Percentiles rank a stretch among this genome's conserved stretches.
Evolutionary conservation across 1,139 yeast genomes (phyloP).

Genomic region (Yamadazyma sp.): DNA sequence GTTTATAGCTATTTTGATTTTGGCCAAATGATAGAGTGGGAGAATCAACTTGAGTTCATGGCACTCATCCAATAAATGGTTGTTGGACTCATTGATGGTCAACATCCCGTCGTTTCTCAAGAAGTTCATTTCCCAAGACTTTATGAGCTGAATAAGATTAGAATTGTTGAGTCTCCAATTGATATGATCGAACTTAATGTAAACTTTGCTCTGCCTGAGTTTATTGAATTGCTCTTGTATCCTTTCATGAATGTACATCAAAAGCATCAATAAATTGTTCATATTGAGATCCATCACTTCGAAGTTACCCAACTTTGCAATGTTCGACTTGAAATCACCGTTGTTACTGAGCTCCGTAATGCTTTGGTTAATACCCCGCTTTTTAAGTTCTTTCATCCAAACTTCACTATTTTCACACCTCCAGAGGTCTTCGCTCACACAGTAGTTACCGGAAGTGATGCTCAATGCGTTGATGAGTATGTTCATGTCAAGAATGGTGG

Average conservation of each 20-base stretch:
- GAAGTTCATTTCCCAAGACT: slow-evolving; percentile 66
- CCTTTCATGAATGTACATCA: slow-evolving; percentile 72
- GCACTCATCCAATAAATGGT: slow-evolving; percentile 48
- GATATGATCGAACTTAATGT: slow-evolving; percentile 26
- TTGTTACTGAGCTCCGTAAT: slow-evolving; percentile 62
- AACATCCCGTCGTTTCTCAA: slow-evolving; percentile 61
- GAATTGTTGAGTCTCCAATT: slow-evolving; percentile 66
- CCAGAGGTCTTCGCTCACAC: slow-evolving; percentile 72
- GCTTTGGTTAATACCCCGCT: slow-evolving; percentile 4
- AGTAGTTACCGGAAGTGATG: slow-evolving; percentile 73
- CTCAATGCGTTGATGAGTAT: slow-evolving; percentile 57
- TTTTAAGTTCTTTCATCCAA: slow-evolving; percentile 46
- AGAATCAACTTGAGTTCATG: slow-evolving; percentile 62
- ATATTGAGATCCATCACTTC: slow-evolving; percentile 46
- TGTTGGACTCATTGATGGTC: slow-evolving; percentile 51
- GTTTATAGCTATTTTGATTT: slow-evolving; percentile 59
- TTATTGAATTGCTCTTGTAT: slow-evolving; percentile 49
- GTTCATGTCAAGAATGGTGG: slow-evolving; percentile 59
- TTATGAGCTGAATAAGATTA: slow-evolving; percentile 51
- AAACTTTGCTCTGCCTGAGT: slow-evolving; percentile 9
- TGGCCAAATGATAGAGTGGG: slow-evolving; percentile 64
- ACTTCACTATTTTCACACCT: slow-evolving; percentile 52
- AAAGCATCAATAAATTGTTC: slow-evolving; percentile 60
- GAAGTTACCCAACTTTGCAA: slow-evolving; percentile 49
- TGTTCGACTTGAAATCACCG: slow-evolving; percentile 47